phyloP scores from a whole-genome alignment of 2,329 filamentous ascomycete genomes.

The Fusarium odoratissimum region DNA sequence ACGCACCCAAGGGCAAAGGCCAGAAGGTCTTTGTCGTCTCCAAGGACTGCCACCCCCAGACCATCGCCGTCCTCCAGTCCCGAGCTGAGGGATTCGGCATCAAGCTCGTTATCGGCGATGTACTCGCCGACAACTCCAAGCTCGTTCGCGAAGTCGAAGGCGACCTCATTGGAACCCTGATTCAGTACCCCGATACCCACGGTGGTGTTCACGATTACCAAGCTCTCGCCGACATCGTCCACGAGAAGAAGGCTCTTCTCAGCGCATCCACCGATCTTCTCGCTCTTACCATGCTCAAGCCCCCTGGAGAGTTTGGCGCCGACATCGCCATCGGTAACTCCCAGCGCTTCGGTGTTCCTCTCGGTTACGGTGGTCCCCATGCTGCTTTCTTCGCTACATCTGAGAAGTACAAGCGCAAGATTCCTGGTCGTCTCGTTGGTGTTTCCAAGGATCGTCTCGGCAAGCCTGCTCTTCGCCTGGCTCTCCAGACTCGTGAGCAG shows the following conservation, averaged over 20 bases:
- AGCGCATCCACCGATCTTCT: conserved; percentile 90
- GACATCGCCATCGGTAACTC: conserved; percentile 95
- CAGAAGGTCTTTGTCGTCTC: conserved; percentile 89
- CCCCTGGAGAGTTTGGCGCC: conserved; percentile 92
- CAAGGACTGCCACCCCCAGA: conserved; percentile 85
- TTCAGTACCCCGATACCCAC: conserved; percentile 92
- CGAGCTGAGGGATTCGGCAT: conserved; percentile 92
- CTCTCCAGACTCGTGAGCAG: conserved; percentile 93
- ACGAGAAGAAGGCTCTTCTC: conserved; percentile 82
- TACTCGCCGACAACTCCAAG: conserved; percentile 72
- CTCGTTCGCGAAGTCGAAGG: conserved; percentile 80
- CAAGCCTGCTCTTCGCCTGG: conserved; percentile 67
- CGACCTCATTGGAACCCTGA: conserved; percentile 86
- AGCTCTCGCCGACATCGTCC: conserved; percentile 77
- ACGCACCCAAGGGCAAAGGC: conserved; percentile 72
- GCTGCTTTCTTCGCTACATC: conserved; percentile 87
- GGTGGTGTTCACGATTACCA: conserved; percentile 85
- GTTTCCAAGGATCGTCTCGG: conserved; percentile 90
- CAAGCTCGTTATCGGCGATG: conserved; percentile 78
- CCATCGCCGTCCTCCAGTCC: conserved; percentile 83
- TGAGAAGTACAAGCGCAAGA: conserved; percentile 93
- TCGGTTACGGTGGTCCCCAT: conserved; percentile 92
- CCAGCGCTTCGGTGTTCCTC: conserved; percentile 90
- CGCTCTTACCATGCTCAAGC: conserved; percentile 86
- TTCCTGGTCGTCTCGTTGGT: conserved; percentile 88